Evolutionary conservation across 306 rosid genomes (phyloP).

Genomic region (Cicer judaicum): DNA sequence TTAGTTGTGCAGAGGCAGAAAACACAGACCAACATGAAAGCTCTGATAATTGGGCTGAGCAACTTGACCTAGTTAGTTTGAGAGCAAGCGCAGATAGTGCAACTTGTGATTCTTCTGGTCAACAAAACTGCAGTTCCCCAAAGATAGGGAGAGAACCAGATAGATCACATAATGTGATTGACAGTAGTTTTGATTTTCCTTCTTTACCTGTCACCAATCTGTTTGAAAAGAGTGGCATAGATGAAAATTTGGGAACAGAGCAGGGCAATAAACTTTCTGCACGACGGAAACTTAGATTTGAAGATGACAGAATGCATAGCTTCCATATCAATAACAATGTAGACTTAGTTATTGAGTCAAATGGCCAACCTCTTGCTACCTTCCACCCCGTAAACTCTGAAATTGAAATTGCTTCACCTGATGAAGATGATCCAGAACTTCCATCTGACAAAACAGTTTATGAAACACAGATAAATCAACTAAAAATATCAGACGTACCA

Average conservation of each 20-base stretch:
- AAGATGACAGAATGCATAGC: conserved; percentile 71
- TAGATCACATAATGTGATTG: conserved; percentile 54
- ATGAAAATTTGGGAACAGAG: conserved; percentile 47
- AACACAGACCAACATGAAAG: conserved; percentile 56
- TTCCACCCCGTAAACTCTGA: conserved; percentile 56
- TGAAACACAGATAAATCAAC: conserved; percentile 54
- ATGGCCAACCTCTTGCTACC: conserved; percentile 51
- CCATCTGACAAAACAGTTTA: conserved; percentile 47
- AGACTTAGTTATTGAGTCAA: conserved; percentile 75
- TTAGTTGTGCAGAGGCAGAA: conserved; percentile 56
- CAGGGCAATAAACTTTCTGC: conserved; percentile 48
- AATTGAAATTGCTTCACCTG: conserved; percentile 62
- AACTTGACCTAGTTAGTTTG: conserved; percentile 56
- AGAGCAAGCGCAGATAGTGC: conserved; percentile 66
- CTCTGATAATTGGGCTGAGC: conserved; percentile 63
- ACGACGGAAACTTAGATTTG: conserved; percentile 52
- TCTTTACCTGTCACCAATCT: conserved; percentile 67
- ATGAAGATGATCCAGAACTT: conserved; percentile 53
- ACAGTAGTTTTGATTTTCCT: conserved; percentile 70
- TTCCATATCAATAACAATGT: conserved; percentile 73
- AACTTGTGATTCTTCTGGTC: conserved; percentile 55
- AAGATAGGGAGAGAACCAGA: conserved; percentile 58
- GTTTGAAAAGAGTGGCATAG: conserved; percentile 60
- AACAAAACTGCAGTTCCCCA: conserved; percentile 55
- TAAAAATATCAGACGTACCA: conserved; percentile 77